Conservation (phyloP, 179 eudicot species). For the Silene coronaria region DNA sequence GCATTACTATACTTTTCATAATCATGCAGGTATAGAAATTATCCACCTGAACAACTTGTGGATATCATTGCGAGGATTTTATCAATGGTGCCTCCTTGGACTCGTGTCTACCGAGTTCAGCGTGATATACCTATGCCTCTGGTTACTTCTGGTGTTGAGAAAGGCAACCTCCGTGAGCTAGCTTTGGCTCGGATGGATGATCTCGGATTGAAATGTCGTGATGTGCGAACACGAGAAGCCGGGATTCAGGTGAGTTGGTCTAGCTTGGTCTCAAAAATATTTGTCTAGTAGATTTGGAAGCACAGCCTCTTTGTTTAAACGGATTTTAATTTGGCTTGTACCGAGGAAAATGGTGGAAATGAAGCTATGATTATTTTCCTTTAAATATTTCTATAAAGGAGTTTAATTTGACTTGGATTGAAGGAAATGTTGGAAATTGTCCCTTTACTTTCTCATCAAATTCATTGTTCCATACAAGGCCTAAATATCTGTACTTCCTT, state of each 20-base stretch:
- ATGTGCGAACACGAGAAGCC: slow-evolving; percentile 98
- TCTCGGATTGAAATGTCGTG: slow-evolving; percentile 89
- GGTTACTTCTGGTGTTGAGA: slow-evolving; percentile 98
- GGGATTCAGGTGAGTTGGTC: slow-evolving; percentile 73
- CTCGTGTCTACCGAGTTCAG: slow-evolving; percentile 97
- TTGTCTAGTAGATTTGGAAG: neutral
- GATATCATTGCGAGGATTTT: slow-evolving; percentile 91
- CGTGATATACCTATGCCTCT: slow-evolving; percentile 99
- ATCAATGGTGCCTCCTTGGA: slow-evolving; percentile 98
- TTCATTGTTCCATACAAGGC: neutral
- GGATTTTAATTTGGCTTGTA: neutral
- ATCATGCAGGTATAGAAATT: slow-evolving; percentile 79
- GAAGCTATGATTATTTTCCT: too few relatives aligned
- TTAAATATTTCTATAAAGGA: neutral
- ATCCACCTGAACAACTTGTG: slow-evolving; percentile 98
- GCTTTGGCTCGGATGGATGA: slow-evolving; percentile 99
- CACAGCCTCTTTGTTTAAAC: neutral
- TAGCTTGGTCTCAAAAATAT: neutral
- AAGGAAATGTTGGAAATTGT: neutral
- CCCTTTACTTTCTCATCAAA: neutral
- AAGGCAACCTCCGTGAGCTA: slow-evolving; percentile 95
- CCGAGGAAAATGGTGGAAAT: neutral
- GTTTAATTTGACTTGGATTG: neutral
- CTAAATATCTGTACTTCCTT: neutral
- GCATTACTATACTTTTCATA: neutral